Percentiles rank a stretch among this genome's conserved stretches.
Evolutionary conservation across 495 filamentous ascomycete species (phyloP).

Genomic region (Aspergillus heteromorphus): DNA sequence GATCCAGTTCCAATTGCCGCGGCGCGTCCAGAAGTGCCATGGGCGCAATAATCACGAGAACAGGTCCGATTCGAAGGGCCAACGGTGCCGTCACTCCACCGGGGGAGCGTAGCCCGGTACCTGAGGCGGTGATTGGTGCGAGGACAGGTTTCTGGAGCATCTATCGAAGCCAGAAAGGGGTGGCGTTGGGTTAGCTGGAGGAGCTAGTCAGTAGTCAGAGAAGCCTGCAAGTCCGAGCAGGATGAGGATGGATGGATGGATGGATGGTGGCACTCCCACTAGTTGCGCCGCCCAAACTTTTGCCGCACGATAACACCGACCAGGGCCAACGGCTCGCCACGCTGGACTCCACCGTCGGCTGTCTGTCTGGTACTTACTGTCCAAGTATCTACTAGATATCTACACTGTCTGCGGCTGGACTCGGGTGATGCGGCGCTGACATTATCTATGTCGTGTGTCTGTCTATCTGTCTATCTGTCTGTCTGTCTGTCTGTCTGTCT

Average conservation of each 20-base stretch:
- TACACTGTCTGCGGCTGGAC: neutral
- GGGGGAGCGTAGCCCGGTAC: neutral
- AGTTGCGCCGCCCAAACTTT: too few species aligned
- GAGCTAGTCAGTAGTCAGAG: neutral
- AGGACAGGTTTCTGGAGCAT: neutral
- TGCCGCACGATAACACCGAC: neutral
- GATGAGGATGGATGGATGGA: too few species aligned
- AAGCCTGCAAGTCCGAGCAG: too few species aligned
- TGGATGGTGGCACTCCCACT: too few species aligned
- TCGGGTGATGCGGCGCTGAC: neutral
- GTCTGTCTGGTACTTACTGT: too few species aligned
- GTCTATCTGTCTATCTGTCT: too few species aligned
- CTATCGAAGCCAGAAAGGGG: neutral
- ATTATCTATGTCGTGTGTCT: too few species aligned
- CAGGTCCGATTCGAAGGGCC: neutral
- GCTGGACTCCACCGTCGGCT: neutral
- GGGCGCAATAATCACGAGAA: too few species aligned
- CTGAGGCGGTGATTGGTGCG: neutral
- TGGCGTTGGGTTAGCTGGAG: neutral
- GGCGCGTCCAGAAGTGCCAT: too few species aligned
- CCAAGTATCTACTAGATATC: too few species aligned
- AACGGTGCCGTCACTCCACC: neutral
- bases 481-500: too few species aligned
- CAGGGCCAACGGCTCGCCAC: neutral
- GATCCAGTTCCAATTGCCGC: too few species aligned